Evolutionary conservation across 148 eudicot genomes (phyloP), one percentile per base, ranked within the genome.

Genomic region (Heliosperma pusillum): DNA sequence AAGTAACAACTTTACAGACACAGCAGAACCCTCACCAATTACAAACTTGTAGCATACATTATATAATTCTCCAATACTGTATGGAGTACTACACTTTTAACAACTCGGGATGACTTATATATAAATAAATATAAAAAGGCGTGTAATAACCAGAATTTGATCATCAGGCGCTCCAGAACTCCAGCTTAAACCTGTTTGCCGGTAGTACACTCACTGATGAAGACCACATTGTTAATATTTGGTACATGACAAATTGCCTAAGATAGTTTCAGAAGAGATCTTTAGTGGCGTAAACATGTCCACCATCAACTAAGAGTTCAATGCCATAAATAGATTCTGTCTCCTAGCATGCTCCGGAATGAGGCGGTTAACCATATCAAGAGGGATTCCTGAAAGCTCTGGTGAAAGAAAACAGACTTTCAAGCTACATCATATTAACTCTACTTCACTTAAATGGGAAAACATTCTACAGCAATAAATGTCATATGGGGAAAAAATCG

Each of bases 321-420:
- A 77, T 66, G 99, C 99, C 99, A 92, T 95, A 83, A 95, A 95
- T 77, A 86, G 83, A 79, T 92, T 95, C 82, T 92, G 97, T 81
- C 87, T 88, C 45, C 97, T 91, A 73, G 99, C 97, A 90, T 95
- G 97, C 76, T 95, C 97, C 9, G 99, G 97, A 74, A 95, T 83
- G 76, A 95, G 92, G 72, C 96, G 96, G 52, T 86, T 91, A 45
- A 87, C 79, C 79, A 83, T 90, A 21, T 95, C 94, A 24, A 87
- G 80, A 45, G 93, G 90, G 81, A 95, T 86, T 62, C 92, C 93
- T 13, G 92, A 77, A 57, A 95, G 91, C 84, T 95, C 97, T 95
- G 93, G 63, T 19, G 73, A 20, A 61, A 70, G 24, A 59, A 55
- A 81, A 58, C 7, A 36, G 19, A 50, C 6, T 21, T 2, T 10